phyloP scores from a whole-genome alignment of 2,329 filamentous ascomycete genomes.

The Colletotrichum siamense region DNA sequence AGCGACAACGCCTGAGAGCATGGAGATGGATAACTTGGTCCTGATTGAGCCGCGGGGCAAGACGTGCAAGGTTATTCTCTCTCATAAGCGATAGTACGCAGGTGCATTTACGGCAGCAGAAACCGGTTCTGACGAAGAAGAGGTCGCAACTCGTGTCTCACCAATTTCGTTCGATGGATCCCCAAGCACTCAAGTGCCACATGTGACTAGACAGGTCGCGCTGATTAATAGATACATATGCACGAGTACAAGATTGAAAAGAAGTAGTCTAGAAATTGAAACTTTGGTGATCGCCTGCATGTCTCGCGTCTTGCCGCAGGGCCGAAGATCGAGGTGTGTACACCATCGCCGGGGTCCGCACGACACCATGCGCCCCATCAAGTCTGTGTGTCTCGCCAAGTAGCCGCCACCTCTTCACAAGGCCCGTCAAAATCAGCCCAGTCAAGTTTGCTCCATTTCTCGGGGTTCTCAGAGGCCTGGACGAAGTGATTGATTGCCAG shows the following conservation, averaged over 20 bases:
- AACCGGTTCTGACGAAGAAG: neutral
- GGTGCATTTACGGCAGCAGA: too few relatives aligned
- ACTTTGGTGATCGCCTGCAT: too few relatives aligned
- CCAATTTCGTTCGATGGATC: neutral
- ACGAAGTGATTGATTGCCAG: slow-evolving; percentile 58
- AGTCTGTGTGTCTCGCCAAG: slow-evolving; percentile 23
- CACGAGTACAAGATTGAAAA: neutral
- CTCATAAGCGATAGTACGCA: neutral
- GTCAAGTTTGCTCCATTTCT: slow-evolving; percentile 44
- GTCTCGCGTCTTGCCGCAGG: neutral
- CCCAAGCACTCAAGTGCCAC: neutral
- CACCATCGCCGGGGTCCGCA: neutral
- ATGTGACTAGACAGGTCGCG: rapidly evolving
- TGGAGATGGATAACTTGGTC: neutral
- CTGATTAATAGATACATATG: neutral
- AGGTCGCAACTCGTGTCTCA: neutral
- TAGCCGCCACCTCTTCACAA: slow-evolving; percentile 30
- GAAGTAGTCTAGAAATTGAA: too few relatives aligned
- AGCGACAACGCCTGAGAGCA: neutral
- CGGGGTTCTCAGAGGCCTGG: slow-evolving; percentile 47
- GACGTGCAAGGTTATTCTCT: neutral
- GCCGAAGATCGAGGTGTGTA: neutral
- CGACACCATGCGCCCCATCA: neutral
- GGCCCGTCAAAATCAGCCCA: slow-evolving; percentile 37
- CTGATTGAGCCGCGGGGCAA: neutral